Conservation (phyloP, 176 grass and related monocot genomes). For the Puccinellia tenuiflora region DNA sequence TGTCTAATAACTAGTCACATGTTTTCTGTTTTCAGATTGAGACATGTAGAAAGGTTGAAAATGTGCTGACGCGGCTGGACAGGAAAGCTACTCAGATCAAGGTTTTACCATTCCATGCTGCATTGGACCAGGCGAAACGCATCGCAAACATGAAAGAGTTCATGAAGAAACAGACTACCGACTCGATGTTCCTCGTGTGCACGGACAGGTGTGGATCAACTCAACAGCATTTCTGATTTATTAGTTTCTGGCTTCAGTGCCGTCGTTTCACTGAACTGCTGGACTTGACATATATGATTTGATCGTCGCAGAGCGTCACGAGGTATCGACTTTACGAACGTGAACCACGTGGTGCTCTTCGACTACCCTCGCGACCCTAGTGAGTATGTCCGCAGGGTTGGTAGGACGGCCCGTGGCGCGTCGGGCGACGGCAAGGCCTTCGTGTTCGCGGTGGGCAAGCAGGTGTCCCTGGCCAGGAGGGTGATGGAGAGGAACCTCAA, state of each 20-base stretch:
- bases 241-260: neutral
- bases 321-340: slow-evolving; percentile 79
- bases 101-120: slow-evolving; percentile 82
- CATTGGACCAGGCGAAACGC: slow-evolving; percentile 63
- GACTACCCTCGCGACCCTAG: slow-evolving; percentile 93
- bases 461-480: slow-evolving; percentile 81
- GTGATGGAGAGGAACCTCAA: slow-evolving; percentile 86
- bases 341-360: slow-evolving; percentile 83
- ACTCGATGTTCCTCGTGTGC: slow-evolving; percentile 82
- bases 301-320: slow-evolving; percentile 54
- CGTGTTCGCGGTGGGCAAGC: slow-evolving; percentile 80
- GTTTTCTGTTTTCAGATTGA: slow-evolving; percentile 67
- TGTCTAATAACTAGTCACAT: neutral
- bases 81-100: slow-evolving; percentile 67
- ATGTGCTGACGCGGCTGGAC: slow-evolving; percentile 63
- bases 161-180: slow-evolving; percentile 47
- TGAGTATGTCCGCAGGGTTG: slow-evolving; percentile 73
- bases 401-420: slow-evolving; percentile 69
- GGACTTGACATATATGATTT: neutral
- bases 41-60: slow-evolving; percentile 94
- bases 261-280: neutral
- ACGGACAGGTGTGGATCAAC: slow-evolving; percentile 59
- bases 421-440: slow-evolving; percentile 73
- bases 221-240: neutral
- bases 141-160: slow-evolving; percentile 76